phyloP scores from a whole-genome alignment of 2,329 filamentous ascomycete genomes.

The Teratosphaeria viscida region DNA sequence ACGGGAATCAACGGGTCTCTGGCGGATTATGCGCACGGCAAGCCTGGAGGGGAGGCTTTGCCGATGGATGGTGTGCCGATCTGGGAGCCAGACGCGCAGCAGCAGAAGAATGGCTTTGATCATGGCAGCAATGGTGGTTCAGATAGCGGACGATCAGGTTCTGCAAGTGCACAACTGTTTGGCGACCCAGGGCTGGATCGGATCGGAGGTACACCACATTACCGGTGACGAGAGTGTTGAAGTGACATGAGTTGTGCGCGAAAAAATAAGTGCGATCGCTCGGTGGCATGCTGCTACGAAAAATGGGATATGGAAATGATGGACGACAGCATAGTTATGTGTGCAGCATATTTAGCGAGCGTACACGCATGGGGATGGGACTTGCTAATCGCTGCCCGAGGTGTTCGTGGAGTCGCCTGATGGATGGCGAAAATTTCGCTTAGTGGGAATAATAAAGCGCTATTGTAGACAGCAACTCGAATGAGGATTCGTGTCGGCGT shows the following conservation, averaged over 20 bases:
- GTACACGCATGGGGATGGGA: not conserved
- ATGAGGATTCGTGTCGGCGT: not conserved
- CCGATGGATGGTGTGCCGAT: constrained; percentile 51
- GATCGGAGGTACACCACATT: not conserved
- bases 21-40: constrained; percentile 52
- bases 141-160: not conserved
- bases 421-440: not conserved
- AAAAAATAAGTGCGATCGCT: not conserved
- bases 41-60: constrained; percentile 52
- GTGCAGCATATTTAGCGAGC: not conserved
- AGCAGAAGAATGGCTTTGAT: not conserved
- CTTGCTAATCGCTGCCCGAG: not conserved
- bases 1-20: constrained; percentile 70
- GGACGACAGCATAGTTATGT: not conserved
- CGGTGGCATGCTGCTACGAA: not conserved
- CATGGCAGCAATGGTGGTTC: constrained; percentile 1
- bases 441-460: not conserved
- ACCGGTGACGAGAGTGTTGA: not conserved
- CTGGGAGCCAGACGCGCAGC: constrained; percentile 39
- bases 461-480: not conserved
- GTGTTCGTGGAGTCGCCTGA: not conserved
- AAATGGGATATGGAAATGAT: not conserved
- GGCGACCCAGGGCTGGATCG: constrained; percentile 14
- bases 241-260: too few species aligned
- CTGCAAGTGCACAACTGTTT: constrained; percentile 6